A percentile compares a stretch with the other conserved stretches of the same genome.
Conservation (phyloP, 139 green algal species). For the Trebouxia sp. region DNA sequence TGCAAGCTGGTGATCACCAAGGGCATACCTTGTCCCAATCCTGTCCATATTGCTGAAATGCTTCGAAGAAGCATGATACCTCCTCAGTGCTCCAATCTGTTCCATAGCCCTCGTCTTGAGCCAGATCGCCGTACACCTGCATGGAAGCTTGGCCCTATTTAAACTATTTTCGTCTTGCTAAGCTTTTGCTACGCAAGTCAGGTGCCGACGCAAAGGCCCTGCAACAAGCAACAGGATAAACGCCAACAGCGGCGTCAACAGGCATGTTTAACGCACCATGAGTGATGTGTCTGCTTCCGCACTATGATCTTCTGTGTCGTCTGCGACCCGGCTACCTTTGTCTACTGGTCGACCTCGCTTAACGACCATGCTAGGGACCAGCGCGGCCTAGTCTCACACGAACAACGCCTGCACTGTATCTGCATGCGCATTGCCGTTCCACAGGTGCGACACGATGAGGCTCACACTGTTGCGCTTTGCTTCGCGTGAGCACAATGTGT, state of each 20-base stretch:
- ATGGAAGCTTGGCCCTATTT: no score
- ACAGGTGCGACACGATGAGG: no score
- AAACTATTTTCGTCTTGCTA: no score
- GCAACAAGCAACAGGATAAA: neutral
- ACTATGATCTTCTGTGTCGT: neutral
- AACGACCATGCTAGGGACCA: no score
- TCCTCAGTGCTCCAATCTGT: constrained; percentile 29
- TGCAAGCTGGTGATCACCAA: neutral
- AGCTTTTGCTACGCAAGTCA: no score
- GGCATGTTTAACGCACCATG: neutral
- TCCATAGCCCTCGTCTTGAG: neutral
- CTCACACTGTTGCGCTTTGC: no score
- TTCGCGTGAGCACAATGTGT: no score
- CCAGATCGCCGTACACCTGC: neutral
- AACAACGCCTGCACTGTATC: no score
- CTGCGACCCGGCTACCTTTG: no score
- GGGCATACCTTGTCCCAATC: constrained; percentile 1
- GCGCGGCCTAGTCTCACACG: no score
- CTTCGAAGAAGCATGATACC: constrained; percentile 14
- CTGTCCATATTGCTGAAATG: constrained; percentile 6
- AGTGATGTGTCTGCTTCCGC: neutral
- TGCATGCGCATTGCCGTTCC: no score
- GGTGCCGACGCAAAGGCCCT: neutral
- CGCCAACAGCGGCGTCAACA: neutral
- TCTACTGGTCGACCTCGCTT: no score